A percentile compares a stretch with the other conserved stretches of the same genome.
Evolutionary conservation across 345 rosid genomes (phyloP).

Genomic region (Eucalyptus dawsonii): DNA sequence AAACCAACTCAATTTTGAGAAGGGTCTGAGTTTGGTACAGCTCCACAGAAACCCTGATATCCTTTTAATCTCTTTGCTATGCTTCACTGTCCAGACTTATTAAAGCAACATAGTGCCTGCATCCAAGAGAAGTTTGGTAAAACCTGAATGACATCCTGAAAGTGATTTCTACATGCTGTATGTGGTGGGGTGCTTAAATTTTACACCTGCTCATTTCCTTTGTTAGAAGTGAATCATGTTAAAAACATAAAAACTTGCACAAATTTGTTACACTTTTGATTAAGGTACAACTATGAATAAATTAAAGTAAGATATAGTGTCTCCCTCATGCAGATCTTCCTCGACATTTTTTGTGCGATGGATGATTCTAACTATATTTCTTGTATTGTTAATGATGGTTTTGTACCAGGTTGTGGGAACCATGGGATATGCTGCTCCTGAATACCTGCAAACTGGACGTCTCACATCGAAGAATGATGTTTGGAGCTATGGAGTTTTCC

Average conservation of each 20-base stretch:
- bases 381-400: not conserved
- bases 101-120: not conserved
- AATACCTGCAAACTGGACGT: slow-evolving; percentile 75
- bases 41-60: not conserved
- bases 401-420: slow-evolving; percentile 76
- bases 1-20: not conserved
- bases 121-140: not conserved
- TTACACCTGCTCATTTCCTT: not conserved
- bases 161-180: not conserved
- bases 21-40: not conserved
- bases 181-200: not conserved
- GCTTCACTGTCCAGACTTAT: not conserved
- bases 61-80: not conserved
- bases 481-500: slow-evolving; percentile 93
- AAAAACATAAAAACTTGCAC: not conserved
- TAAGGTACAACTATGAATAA: not conserved
- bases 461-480: slow-evolving; percentile 79
- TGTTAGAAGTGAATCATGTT: not conserved
- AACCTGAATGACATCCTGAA: not conserved
- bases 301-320: not conserved
- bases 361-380: not conserved
- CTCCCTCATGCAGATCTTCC: not conserved
- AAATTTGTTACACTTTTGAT: not conserved
- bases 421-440: slow-evolving; percentile 91
- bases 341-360: not conserved